phyloP scores from a whole-genome alignment of 2,329 filamentous ascomycete species.

The Aspergillus carbonarius region DNA sequence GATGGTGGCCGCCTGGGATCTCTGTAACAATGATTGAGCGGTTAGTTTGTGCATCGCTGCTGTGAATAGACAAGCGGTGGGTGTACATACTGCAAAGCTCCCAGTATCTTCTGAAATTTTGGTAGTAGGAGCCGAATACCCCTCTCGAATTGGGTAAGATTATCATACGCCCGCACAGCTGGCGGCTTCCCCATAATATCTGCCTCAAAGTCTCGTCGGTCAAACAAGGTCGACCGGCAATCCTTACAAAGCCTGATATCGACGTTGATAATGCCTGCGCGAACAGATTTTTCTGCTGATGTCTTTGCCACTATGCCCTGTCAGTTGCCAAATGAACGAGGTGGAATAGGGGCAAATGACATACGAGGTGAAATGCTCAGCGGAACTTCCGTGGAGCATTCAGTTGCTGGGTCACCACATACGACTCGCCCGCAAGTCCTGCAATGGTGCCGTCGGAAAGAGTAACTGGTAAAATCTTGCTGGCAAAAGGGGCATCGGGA shows the following conservation, averaged over 20 bases:
- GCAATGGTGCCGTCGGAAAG: conserved; percentile 91
- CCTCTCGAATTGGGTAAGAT: conserved; percentile 80
- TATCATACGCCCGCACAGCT: conserved; percentile 78
- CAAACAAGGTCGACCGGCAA: conserved; percentile 71
- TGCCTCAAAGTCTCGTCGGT: conserved; percentile 72
- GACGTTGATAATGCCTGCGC: conserved; percentile 61
- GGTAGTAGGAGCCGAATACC: conserved; percentile 81
- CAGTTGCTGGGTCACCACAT: conserved; percentile 81
- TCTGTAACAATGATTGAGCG: conserved; percentile 27
- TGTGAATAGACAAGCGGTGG: neutral
- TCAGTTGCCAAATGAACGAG: conserved; percentile 16
- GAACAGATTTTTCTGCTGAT: conserved; percentile 43
- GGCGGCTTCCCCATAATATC: conserved; percentile 67
- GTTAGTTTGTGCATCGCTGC: neutral
- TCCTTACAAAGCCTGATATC: conserved; percentile 91
- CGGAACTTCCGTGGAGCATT: conserved; percentile 79
- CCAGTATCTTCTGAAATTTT: conserved; percentile 75
- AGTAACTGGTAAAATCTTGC: conserved; percentile 91
- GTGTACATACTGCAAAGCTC: conserved; percentile 62
- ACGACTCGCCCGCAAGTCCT: conserved; percentile 90
- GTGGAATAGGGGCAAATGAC: conserved; percentile 26
- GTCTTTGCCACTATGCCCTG: conserved; percentile 35
- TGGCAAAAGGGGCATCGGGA: conserved; percentile 87
- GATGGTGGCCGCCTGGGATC: conserved; percentile 66
- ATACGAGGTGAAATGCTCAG: conserved; percentile 70